Evolutionary conservation across 257 asterid species (phyloP).

Genomic region (Rehmannia glutinosa): DNA sequence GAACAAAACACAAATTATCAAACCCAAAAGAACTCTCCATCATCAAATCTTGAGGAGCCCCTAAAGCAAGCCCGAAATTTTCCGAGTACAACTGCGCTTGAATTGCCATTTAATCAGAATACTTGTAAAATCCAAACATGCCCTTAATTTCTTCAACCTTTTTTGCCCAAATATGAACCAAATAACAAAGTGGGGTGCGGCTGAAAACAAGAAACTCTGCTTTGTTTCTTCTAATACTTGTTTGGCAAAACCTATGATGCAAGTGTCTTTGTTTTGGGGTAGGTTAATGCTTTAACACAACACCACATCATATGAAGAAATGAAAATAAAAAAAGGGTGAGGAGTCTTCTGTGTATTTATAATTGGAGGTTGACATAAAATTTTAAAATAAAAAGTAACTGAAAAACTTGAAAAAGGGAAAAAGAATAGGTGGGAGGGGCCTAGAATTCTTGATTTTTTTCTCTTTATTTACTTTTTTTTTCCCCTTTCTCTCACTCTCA

Average conservation of each 20-base stretch:
- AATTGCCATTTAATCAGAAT: conserved; percentile 42
- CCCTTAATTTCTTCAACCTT: neutral
- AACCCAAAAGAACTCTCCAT: conserved; percentile 37
- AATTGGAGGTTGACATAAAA: conserved; percentile 14
- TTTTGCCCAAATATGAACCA: no score
- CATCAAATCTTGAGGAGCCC: conserved; percentile 29
- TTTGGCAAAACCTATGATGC: conserved; percentile 21
- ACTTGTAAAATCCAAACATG: neutral
- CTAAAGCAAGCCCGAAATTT: conserved; percentile 34
- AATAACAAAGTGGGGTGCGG: no score
- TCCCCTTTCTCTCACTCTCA: conserved; percentile 3
- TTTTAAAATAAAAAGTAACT: conserved; percentile 34
- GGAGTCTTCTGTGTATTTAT: conserved; percentile 20
- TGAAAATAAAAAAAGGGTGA: neutral
- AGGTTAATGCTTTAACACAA: neutral
- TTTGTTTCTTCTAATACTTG: neutral
- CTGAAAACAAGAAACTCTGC: no score
- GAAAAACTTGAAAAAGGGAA: conserved; percentile 27
- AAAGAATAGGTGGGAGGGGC: conserved; percentile 21
- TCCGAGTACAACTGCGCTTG: conserved; percentile 55
- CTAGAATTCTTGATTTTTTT: conserved; percentile 22
- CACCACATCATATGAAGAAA: neutral
- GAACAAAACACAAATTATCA: conserved; percentile 18
- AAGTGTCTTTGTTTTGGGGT: conserved; percentile 1
- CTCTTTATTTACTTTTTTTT: neutral